Evolutionary conservation across 2,329 filamentous ascomycete species (phyloP).

Genomic region (Pseudopyricularia javanii): DNA sequence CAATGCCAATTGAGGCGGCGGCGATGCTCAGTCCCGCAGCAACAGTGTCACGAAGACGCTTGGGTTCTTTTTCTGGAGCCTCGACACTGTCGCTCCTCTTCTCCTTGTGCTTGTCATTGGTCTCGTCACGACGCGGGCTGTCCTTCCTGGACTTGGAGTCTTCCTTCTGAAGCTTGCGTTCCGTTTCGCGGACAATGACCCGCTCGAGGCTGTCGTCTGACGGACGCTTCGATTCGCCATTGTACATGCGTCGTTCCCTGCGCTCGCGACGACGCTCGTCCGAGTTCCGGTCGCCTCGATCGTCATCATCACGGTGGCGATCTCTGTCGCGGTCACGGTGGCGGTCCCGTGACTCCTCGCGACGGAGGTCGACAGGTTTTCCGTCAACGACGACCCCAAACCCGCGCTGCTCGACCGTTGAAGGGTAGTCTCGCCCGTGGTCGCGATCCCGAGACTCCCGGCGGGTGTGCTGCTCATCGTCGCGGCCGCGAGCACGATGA

Average conservation of each 20-base stretch:
- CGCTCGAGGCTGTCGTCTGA: slow-evolving; percentile 16
- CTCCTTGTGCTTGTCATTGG: slow-evolving; percentile 7
- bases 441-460: slow-evolving; percentile 17
- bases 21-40: slow-evolving; percentile 33
- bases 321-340: slow-evolving; percentile 2
- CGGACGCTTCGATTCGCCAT: slow-evolving; percentile 10
- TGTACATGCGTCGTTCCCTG: slow-evolving; percentile 10
- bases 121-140: slow-evolving; percentile 4
- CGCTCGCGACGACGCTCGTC: slow-evolving; percentile 6
- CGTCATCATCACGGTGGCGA: background rate
- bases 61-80: slow-evolving; percentile 15
- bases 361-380: background rate
- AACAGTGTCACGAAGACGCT: slow-evolving; percentile 34
- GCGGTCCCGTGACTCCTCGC: background rate
- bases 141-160: background rate
- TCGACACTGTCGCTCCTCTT: slow-evolving; percentile 10
- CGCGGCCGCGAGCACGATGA: slow-evolving; percentile 22
- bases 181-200: slow-evolving; percentile 4
- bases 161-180: slow-evolving; percentile 3
- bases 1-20: slow-evolving; percentile 33
- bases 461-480: slow-evolving; percentile 29
- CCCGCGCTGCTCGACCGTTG: background rate
- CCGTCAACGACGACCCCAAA: background rate
- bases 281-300: background rate
- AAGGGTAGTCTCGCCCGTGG: background rate